These are phyloP conservation scores for Coemansia sp. DNA, from an alignment of 192 early-diverging fungal genomes.

Conservation along the genomic window DNA sequence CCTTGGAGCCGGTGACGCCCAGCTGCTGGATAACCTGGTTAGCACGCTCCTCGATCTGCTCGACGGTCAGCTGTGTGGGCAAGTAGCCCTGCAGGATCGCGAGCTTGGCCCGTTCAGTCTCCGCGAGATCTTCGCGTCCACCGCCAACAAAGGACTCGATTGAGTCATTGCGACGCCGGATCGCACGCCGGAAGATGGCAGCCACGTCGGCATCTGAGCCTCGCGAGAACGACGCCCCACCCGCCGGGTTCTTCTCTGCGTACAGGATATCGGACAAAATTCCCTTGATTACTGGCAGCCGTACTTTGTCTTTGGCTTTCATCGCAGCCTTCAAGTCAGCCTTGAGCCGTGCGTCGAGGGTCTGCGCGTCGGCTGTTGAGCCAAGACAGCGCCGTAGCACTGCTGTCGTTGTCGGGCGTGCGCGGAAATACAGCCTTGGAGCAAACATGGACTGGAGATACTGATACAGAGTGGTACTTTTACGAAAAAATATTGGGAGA, in stretches of 20 bases:
- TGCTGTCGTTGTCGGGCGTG: not conserved
- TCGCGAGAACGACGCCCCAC: slow-evolving; percentile 24
- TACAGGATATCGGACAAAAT: slow-evolving; percentile 79
- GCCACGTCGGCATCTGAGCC: slow-evolving; percentile 64
- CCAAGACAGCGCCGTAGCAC: slow-evolving; percentile 6
- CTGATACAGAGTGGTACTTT: not conserved
- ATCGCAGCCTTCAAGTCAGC: slow-evolving; percentile 78
- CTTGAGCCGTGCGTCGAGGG: slow-evolving; percentile 60
- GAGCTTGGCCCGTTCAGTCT: slow-evolving; percentile 68
- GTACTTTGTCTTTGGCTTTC: slow-evolving; percentile 68
- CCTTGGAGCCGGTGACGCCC: slow-evolving; percentile 62
- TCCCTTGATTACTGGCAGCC: slow-evolving; percentile 66
- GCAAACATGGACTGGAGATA: not conserved
- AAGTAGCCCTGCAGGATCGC: slow-evolving; percentile 70
- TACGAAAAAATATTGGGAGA: not conserved
- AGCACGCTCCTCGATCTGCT: slow-evolving; percentile 69
- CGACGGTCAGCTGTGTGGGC: slow-evolving; percentile 72
- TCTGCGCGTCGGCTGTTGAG: slow-evolving; percentile 10
- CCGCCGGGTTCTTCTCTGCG: slow-evolving; percentile 63
- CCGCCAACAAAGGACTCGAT: slow-evolving; percentile 63
- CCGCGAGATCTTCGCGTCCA: slow-evolving; percentile 73
- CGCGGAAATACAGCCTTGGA: not conserved
- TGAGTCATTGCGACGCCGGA: slow-evolving; percentile 83
- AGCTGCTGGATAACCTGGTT: slow-evolving; percentile 52
- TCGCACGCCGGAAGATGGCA: slow-evolving; percentile 70